phyloP scores from a whole-genome alignment of 73 alveolate genomes.

The Paramecium biaurelia region DNA sequence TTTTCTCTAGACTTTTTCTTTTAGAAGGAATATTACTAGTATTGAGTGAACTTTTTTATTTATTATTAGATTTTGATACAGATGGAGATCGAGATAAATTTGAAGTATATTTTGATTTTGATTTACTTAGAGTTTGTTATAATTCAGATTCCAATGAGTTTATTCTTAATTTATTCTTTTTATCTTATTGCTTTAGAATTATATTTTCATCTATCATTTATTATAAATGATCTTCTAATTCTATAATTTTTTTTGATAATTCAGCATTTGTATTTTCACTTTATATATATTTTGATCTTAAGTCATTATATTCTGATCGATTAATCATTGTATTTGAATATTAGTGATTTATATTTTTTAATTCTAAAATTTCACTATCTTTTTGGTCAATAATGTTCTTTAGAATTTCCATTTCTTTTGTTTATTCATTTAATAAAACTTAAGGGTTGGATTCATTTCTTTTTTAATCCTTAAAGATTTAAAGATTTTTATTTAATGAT shows the following conservation, averaged over 20 bases:
- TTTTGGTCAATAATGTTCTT: neutral
- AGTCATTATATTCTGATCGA: neutral
- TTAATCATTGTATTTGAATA: neutral
- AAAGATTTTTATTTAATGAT: neutral
- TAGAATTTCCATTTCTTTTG: neutral
- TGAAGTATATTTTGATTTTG: neutral
- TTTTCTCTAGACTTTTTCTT: neutral
- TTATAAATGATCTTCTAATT: neutral
- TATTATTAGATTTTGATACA: neutral
- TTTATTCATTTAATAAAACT: neutral
- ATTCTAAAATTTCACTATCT: neutral
- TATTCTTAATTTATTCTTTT: neutral
- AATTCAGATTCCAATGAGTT: conserved; percentile 13
- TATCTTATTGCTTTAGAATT: neutral
- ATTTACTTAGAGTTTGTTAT: neutral
- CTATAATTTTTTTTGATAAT: neutral
- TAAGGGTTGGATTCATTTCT: neutral
- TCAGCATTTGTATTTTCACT: neutral
- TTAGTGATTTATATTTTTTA: neutral
- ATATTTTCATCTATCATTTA: neutral
- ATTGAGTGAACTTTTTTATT: neutral
- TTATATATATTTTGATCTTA: neutral
- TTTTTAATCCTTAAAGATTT: neutral
- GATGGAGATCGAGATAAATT: neutral
- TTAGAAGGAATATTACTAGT: neutral